Evolutionary conservation across 2,329 filamentous ascomycete species (phyloP).

Genomic region (Calonectria fujianensis): DNA sequence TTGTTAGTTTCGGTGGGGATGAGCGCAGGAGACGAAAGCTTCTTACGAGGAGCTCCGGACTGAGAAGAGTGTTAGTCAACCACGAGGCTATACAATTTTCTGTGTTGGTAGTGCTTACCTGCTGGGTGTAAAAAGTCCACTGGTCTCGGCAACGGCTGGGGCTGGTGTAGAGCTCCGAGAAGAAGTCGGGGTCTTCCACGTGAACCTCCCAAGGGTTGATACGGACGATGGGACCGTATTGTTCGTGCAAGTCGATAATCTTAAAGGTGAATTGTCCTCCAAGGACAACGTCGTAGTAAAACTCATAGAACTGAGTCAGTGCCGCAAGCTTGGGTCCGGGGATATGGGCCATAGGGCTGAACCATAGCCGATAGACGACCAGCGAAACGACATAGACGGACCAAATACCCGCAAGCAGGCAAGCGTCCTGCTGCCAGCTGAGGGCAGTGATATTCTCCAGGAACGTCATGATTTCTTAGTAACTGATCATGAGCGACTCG

Average conservation of each 20-base stretch:
- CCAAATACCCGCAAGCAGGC: slow-evolving; percentile 53
- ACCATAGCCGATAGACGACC: slow-evolving; percentile 58
- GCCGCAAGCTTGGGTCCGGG: slow-evolving; percentile 64
- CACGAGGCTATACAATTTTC: not conserved
- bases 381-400: slow-evolving; percentile 56
- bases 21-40: slow-evolving; percentile 41
- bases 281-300: slow-evolving; percentile 66
- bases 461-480: slow-evolving; percentile 54
- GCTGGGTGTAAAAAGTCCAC: slow-evolving; percentile 61
- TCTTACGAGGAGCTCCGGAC: slow-evolving; percentile 60
- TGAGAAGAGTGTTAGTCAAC: slow-evolving; percentile 46
- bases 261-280: slow-evolving; percentile 65
- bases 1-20: slow-evolving; percentile 43
- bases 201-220: slow-evolving; percentile 65
- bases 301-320: slow-evolving; percentile 63
- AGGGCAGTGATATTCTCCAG: slow-evolving; percentile 49
- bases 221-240: slow-evolving; percentile 64
- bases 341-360: slow-evolving; percentile 63
- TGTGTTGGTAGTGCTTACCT: slow-evolving; percentile 50
- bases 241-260: slow-evolving; percentile 63
- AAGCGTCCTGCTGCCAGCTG: slow-evolving; percentile 53
- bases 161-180: slow-evolving; percentile 62
- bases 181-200: slow-evolving; percentile 62
- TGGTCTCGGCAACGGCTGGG: slow-evolving; percentile 57
- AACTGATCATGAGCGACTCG: slow-evolving; percentile 53